Percentiles rank a stretch among this genome's conserved stretches.
These are phyloP conservation scores for Pichia inconspicua DNA, from an alignment of 1,139 yeast genomes.

Conservation along the genomic window DNA sequence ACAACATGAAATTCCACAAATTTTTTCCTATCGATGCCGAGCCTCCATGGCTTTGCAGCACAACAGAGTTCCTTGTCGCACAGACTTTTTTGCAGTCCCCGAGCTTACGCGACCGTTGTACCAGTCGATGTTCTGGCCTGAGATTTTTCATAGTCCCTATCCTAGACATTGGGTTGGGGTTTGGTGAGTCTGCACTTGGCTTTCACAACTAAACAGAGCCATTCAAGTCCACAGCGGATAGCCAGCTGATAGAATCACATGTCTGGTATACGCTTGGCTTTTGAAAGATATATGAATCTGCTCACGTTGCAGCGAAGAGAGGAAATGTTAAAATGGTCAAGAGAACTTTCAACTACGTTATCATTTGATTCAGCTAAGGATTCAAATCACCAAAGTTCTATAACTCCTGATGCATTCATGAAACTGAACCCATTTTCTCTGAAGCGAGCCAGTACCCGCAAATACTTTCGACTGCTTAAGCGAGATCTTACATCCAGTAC, in stretches of 20 bases:
- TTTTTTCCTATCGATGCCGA: no score
- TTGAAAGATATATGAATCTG: conserved; percentile 21
- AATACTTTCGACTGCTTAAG: conserved; percentile 8
- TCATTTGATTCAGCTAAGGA: not conserved
- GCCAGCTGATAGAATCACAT: conserved; percentile 6
- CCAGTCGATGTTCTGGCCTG: not conserved
- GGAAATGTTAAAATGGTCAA: conserved; percentile 22
- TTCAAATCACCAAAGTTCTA: not conserved
- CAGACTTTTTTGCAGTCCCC: no score
- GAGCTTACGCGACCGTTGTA: no score
- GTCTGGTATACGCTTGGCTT: conserved; percentile 20
- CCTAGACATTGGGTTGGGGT: no score
- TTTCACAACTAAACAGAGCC: no score
- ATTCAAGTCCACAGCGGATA: not conserved
- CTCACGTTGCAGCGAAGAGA: conserved; percentile 20
- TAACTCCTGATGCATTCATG: not conserved
- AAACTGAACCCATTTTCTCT: not conserved
- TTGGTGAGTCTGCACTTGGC: no score
- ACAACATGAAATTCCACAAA: no score
- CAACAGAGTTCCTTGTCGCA: no score
- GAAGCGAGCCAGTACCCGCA: not conserved
- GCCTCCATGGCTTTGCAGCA: no score
- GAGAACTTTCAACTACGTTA: conserved; percentile 8
- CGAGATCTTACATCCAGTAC: conserved; percentile 15
- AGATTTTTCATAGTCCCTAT: not conserved